These are phyloP conservation scores for Acer campestre DNA, from an alignment of 345 rosid genomes.

Conservation along the genomic window DNA sequence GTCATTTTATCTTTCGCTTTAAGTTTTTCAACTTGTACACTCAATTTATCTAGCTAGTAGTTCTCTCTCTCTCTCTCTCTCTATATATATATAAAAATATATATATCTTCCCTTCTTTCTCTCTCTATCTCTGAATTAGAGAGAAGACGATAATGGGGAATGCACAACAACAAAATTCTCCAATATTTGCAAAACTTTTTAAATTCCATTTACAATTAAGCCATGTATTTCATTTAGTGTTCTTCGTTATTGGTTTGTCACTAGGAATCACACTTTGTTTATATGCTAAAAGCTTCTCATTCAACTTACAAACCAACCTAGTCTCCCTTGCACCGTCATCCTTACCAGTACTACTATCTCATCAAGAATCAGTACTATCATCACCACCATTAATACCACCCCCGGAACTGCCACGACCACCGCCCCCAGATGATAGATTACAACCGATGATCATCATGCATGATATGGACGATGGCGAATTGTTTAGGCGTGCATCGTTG, in stretches of 20 bases:
- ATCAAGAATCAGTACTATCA: neutral
- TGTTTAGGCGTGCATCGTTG: conserved; percentile 31
- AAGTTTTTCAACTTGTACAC: neutral
- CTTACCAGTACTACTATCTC: neutral
- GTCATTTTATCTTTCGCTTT: conserved; percentile 10
- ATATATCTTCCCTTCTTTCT: no score
- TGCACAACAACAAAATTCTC: conserved; percentile 12
- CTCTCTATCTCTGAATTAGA: neutral
- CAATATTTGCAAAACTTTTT: conserved; percentile 7
- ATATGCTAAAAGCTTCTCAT: conserved; percentile 17
- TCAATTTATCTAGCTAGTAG: neutral
- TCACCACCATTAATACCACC: neutral
- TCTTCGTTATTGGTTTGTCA: conserved; percentile 34
- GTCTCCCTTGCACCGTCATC: neutral
- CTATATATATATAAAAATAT: neutral
- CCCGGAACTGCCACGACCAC: neutral
- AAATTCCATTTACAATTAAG: conserved; percentile 4
- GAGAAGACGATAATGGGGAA: conserved; percentile 14
- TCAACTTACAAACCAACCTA: neutral
- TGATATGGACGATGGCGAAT: conserved; percentile 29
- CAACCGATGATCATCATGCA: neutral
- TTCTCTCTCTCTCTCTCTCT: neutral
- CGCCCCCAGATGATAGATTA: neutral
- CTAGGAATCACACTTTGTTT: conserved; percentile 20
- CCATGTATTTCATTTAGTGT: conserved; percentile 15